phyloP scores from a whole-genome alignment of 768 basidiomycete species.

The Kwoniella sp. region DNA sequence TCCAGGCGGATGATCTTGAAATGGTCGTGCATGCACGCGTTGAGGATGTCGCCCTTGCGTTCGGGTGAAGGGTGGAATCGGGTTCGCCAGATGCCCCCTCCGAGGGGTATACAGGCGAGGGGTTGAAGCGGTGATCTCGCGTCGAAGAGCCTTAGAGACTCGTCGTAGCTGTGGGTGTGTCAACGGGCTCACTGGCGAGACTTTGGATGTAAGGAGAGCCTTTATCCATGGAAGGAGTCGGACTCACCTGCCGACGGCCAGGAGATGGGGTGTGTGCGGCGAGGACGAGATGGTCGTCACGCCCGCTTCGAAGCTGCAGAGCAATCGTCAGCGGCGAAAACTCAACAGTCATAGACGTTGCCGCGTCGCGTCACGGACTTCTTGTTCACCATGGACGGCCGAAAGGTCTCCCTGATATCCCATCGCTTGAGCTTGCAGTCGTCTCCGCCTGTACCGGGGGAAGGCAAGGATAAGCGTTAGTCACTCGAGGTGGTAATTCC shows the following conservation, averaged over 20 bases:
- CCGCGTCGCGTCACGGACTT: slow-evolving; percentile 54
- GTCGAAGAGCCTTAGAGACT: slow-evolving; percentile 75
- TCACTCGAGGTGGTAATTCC: too few relatives aligned
- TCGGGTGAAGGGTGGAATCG: slow-evolving; percentile 81
- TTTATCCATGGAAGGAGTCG: neutral
- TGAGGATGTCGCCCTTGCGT: slow-evolving; percentile 70
- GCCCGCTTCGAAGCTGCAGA: slow-evolving; percentile 76
- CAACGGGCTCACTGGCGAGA: neutral
- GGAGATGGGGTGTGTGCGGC: slow-evolving; percentile 68
- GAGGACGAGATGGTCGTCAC: slow-evolving; percentile 85
- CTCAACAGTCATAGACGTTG: neutral
- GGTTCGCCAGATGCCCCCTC: slow-evolving; percentile 91
- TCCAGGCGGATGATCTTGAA: slow-evolving; percentile 72
- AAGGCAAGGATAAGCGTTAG: neutral
- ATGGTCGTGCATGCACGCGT: slow-evolving; percentile 98
- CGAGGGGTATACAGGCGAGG: slow-evolving; percentile 62
- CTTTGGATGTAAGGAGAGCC: neutral
- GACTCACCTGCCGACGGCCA: slow-evolving; percentile 84
- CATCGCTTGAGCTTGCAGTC: slow-evolving; percentile 84
- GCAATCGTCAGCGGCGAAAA: neutral
- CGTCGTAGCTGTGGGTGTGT: slow-evolving; percentile 65
- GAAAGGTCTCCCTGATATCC: slow-evolving; percentile 70
- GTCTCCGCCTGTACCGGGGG: slow-evolving; percentile 82
- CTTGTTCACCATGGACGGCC: slow-evolving; percentile 69
- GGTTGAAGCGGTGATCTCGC: slow-evolving; percentile 62